Evolutionary conservation across 192 early-diverging fungal species (phyloP), one percentile per base, ranked within the genome.

Genomic region (Dimargaris verticillata): DNA sequence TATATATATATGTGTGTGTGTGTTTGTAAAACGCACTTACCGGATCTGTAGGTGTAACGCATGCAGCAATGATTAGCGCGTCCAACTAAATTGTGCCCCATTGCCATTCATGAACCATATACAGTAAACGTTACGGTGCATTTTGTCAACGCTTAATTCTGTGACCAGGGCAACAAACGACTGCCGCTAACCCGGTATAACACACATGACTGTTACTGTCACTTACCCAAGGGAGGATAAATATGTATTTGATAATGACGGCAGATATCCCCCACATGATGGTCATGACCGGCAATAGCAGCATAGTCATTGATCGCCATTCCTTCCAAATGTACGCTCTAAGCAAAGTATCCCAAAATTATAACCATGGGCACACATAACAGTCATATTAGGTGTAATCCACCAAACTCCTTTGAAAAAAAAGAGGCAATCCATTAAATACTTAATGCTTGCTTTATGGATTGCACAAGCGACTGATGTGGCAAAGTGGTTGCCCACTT

Each of bases 1-100:
- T n/a, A n/a, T n/a, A 38, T 38, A 38, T 38, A 38, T 5, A 38
- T 38, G 7, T 38, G 7, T 38, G 33, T 38, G 33, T 38, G 33
- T 38, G 33, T 7, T 2, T 38, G 33, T 38, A 7, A 38, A 38
- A 26, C 38, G 11, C 33, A 47, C 65, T 68, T 77, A 95, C 91
- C 0, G 93, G 93, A 68, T 97, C 94, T 0, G 94, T 97, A 1
- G 94, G 92, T 13, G 91, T 85, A 18, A 88, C 69, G 62, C 89
- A 92, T 0, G 92, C 81, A 7, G 86, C 83, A 38, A 96, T 80
- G 28, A 85, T 75, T 57, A 96, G 68, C 0, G 84, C 73, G 28
- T 88, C 81, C 17, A 88, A 49, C 76, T 88, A 73, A 22, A 55
- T 46, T 53, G 28, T 38, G 33, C 33, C 33, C 33, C 33, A 38